Percentiles rank a stretch among this genome's conserved stretches.
phyloP scores from a whole-genome alignment of 257 asterid species.

The Primulina tabacum region DNA sequence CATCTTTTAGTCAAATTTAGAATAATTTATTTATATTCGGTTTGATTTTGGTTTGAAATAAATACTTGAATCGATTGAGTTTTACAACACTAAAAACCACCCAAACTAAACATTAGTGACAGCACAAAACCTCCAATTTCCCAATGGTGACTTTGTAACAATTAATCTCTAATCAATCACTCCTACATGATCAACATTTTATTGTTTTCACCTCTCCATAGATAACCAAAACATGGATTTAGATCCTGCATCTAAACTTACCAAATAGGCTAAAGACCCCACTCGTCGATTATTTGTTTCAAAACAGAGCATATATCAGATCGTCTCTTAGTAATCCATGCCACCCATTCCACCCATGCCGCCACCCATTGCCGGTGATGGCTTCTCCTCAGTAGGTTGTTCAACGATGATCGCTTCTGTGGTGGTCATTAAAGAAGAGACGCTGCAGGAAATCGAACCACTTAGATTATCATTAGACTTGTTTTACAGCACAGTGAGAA shows the following conservation, averaged over 20 bases:
- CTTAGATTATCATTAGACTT: background rate
- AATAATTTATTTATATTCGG: too few species aligned
- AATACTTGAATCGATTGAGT: too few species aligned
- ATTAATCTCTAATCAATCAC: slow-evolving; percentile 18
- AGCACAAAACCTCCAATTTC: too few species aligned
- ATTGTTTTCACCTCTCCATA: slow-evolving; percentile 3
- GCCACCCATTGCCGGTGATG: slow-evolving; percentile 65
- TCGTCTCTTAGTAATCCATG: slow-evolving; percentile 57
- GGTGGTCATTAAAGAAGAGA: slow-evolving; percentile 82
- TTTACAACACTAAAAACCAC: too few species aligned
- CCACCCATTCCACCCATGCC: slow-evolving; percentile 70
- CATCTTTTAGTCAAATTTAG: too few species aligned
- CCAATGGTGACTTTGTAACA: slow-evolving; percentile 1
- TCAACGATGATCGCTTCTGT: slow-evolving; percentile 88
- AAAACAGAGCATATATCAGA: slow-evolving; percentile 12
- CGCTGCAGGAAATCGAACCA: slow-evolving; percentile 41
- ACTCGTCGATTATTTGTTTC: background rate
- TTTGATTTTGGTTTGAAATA: too few species aligned
- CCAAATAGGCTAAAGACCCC: slow-evolving; percentile 20
- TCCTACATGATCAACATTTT: background rate
- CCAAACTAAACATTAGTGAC: too few species aligned
- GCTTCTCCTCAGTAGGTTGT: slow-evolving; percentile 68
- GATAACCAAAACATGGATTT: slow-evolving; percentile 22
- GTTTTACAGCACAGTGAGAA: background rate
- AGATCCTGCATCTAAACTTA: slow-evolving; percentile 22